Evolutionary conservation across 1,284 basidiomycete species (phyloP).

Genomic region (Cryptococcus sp.): DNA sequence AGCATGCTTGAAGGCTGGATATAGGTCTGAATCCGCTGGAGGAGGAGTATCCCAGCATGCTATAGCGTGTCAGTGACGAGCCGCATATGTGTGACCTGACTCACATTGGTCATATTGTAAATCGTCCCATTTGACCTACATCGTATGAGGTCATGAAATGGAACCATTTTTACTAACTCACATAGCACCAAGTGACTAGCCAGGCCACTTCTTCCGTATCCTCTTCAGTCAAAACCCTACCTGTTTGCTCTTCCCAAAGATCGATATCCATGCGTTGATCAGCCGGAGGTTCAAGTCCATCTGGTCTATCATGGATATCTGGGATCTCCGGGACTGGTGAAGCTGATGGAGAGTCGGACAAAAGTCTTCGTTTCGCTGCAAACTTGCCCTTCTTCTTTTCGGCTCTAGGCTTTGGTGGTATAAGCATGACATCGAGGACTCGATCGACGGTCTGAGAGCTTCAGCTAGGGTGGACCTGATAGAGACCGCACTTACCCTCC

Average conservation of each 20-base stretch:
- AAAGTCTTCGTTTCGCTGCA: slow-evolving; percentile 28
- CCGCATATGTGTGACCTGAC: neutral
- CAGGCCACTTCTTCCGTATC: slow-evolving; percentile 56
- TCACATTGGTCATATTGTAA: slow-evolving; percentile 80
- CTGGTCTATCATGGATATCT: slow-evolving; percentile 3
- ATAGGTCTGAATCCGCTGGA: slow-evolving; percentile 42
- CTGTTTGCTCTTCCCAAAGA: slow-evolving; percentile 58
- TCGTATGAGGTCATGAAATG: neutral
- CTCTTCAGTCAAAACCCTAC: slow-evolving; percentile 50
- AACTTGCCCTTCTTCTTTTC: slow-evolving; percentile 2
- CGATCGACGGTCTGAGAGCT: slow-evolving; percentile 62
- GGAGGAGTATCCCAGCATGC: slow-evolving; percentile 91
- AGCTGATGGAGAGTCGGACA: slow-evolving; percentile 10
- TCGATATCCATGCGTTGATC: slow-evolving; percentile 34
- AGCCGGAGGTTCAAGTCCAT: slow-evolving; percentile 31
- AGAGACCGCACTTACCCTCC: slow-evolving; percentile 33
- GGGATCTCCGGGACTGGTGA: neutral
- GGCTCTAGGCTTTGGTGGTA: slow-evolving; percentile 27
- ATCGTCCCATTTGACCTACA: slow-evolving; percentile 83
- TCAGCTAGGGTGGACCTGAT: slow-evolving; percentile 3
- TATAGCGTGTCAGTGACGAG: slow-evolving; percentile 28
- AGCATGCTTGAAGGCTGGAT: slow-evolving; percentile 62
- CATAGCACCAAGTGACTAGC: slow-evolving; percentile 38
- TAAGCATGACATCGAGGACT: slow-evolving; percentile 67
- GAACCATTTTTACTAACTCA: slow-evolving; percentile 7